A percentile compares a stretch with the other conserved stretches of the same genome.
Evolutionary conservation across 257 asterid genomes (phyloP).

Genomic region (Haberlea rhodopensis): DNA sequence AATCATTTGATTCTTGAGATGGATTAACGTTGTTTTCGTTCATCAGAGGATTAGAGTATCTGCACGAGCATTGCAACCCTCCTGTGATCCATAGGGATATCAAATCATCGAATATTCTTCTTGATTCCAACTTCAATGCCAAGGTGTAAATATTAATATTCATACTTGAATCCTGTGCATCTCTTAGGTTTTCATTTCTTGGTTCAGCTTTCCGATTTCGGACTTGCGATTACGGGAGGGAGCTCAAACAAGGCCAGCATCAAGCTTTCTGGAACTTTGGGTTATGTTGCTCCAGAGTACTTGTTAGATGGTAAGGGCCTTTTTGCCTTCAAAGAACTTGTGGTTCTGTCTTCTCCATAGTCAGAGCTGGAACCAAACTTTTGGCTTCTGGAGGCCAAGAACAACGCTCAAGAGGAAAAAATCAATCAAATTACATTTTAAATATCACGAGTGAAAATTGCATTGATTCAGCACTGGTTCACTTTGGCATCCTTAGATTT

Average conservation of each 20-base stretch:
- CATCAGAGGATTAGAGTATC: conserved; percentile 60
- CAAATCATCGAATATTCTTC: conserved; percentile 66
- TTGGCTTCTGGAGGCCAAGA: no score
- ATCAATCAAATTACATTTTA: no score
- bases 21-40: conserved; percentile 4
- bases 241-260: conserved; percentile 40
- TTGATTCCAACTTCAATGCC: conserved; percentile 60
- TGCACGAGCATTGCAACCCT: conserved; percentile 69
- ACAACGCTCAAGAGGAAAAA: background rate
- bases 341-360: background rate
- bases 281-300: conserved; percentile 74
- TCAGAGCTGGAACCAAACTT: background rate
- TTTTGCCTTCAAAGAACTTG: background rate
- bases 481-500: background rate
- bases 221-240: conserved; percentile 52
- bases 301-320: conserved; percentile 52
- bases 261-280: conserved; percentile 63
- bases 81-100: conserved; percentile 69
- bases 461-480: background rate
- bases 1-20: background rate
- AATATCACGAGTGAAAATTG: background rate
- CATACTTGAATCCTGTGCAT: background rate
- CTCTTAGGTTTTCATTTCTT: conserved; percentile 16
- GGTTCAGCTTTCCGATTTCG: conserved; percentile 69
- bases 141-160: conserved; percentile 37